Conservation (phyloP, 2,329 filamentous ascomycete species). For the Xylaria sp. region DNA sequence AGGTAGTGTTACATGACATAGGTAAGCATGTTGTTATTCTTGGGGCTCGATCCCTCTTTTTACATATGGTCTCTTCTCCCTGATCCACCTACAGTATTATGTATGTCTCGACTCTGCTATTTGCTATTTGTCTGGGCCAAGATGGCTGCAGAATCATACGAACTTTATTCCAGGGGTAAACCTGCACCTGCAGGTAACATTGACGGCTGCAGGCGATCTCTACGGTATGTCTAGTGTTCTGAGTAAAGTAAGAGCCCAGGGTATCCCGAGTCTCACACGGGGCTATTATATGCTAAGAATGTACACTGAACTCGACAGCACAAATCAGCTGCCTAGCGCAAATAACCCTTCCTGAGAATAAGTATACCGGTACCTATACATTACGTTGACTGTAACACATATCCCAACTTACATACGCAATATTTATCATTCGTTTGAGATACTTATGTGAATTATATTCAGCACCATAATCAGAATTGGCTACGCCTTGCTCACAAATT, state of each 20-base stretch:
- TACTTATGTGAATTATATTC: not conserved
- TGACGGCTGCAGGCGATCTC: slow-evolving; percentile 29
- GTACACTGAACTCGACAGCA: no score
- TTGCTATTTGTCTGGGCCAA: not conserved
- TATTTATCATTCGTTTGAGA: not conserved
- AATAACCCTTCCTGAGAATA: no score
- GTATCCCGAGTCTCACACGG: not conserved
- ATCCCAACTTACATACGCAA: no score
- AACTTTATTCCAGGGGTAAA: slow-evolving; percentile 20
- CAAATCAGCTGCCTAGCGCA: no score
- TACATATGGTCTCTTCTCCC: not conserved
- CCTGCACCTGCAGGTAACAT: slow-evolving; percentile 18
- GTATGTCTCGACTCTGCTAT: not conserved
- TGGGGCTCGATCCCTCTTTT: not conserved
- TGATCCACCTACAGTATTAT: not conserved
- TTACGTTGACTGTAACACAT: no score
- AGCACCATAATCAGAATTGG: not conserved
- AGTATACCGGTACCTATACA: no score
- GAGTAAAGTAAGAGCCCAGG: slow-evolving; percentile 4
- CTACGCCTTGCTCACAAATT: no score
- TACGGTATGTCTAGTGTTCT: not conserved
- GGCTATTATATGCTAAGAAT: not conserved
- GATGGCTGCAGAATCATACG: not conserved
- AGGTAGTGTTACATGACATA: no score
- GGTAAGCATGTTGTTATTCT: not conserved